These are phyloP conservation scores for Achlya hypogyna DNA, from an alignment of 352 stramenopile species.

Conservation along the genomic window DNA sequence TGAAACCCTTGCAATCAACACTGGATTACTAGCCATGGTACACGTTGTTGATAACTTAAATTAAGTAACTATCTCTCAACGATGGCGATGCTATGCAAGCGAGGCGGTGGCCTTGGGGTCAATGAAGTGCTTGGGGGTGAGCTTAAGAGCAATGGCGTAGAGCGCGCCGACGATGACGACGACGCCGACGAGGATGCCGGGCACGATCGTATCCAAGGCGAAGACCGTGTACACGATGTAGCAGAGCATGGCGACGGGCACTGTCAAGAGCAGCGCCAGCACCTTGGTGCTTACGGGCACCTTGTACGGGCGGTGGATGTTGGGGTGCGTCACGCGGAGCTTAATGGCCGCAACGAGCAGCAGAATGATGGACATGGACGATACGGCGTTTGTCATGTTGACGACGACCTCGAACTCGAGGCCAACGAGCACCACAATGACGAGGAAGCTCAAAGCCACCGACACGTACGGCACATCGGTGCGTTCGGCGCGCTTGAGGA, in stretches of 20 bases:
- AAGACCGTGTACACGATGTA: conserved; percentile 10
- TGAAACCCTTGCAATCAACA: too few relatives aligned
- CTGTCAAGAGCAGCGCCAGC: background rate
- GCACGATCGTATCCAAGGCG: background rate
- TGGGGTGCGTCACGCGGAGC: conserved; percentile 59
- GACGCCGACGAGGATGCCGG: background rate
- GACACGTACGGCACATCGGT: conserved; percentile 39
- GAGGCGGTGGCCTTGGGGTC: background rate
- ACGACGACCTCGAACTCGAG: conserved; percentile 67
- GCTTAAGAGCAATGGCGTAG: background rate
- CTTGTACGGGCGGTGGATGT: conserved; percentile 49
- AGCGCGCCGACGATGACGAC: background rate
- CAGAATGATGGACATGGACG: conserved; percentile 70
- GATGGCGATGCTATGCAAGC: background rate
- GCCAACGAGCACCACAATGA: conserved; percentile 35
- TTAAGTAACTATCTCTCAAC: background rate
- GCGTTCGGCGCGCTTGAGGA: conserved; percentile 42
- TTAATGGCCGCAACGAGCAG: conserved; percentile 87
- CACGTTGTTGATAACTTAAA: background rate
- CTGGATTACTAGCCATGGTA: background rate
- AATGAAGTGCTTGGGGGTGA: background rate
- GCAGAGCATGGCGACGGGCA: background rate
- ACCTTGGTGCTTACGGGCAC: conserved; percentile 1
- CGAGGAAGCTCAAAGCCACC: conserved; percentile 28
- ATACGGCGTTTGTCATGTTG: conserved; percentile 87